These are phyloP conservation scores for Syzygium grande DNA, from an alignment of 345 rosid genomes.

Conservation along the genomic window DNA sequence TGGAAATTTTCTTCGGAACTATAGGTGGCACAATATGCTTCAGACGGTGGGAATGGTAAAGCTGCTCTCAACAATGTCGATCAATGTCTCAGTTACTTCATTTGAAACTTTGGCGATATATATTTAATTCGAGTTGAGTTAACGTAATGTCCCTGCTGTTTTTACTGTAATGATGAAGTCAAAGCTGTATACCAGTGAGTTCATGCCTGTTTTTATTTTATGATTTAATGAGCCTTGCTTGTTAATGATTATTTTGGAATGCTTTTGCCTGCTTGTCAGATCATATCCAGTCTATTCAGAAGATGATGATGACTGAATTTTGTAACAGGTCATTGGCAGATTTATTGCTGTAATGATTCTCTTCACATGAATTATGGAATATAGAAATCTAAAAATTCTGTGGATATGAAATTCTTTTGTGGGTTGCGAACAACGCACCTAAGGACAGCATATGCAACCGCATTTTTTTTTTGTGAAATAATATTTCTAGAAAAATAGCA, in stretches of 20 bases:
- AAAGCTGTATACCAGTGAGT: not conserved
- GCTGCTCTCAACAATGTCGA: conserved; percentile 57
- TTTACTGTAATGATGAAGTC: not conserved
- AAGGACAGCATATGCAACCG: not conserved
- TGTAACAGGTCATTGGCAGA: not conserved
- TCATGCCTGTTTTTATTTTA: not conserved
- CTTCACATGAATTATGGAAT: not conserved
- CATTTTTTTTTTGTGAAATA: not conserved
- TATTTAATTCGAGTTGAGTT: not conserved
- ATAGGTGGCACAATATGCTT: conserved; percentile 89
- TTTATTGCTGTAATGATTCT: not conserved
- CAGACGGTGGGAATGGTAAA: conserved; percentile 63
- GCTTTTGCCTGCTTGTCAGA: not conserved
- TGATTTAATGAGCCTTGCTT: not conserved
- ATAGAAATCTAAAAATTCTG: not conserved
- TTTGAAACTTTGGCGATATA: not conserved
- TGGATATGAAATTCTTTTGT: not conserved
- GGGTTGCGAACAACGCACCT: not conserved
- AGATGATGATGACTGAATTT: not conserved
- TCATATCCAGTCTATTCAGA: not conserved
- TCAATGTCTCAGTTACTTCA: conserved; percentile 59
- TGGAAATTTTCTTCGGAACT: conserved; percentile 27
- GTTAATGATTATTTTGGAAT: not conserved
- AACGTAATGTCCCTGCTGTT: not conserved
- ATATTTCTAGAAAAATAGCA: not conserved